A percentile compares a stretch with the other conserved stretches of the same genome.
phyloP scores from a whole-genome alignment of 2,329 filamentous ascomycete species.

The Rutstroemia sp. region DNA sequence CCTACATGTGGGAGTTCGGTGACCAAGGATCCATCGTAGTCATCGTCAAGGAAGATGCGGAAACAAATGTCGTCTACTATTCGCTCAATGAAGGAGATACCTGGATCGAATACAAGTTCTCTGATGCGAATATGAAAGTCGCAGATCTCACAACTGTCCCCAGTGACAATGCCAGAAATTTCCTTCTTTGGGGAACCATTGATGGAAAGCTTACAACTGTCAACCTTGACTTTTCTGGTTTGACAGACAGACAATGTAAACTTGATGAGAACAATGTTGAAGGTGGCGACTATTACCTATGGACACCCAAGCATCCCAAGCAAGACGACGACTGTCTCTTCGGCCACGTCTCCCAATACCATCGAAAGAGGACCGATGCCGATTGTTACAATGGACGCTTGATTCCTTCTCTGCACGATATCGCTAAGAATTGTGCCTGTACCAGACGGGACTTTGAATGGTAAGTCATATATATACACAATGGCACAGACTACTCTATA shows the following conservation, averaged over 20 bases:
- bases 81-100: conserved; percentile 72
- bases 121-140: conserved; percentile 62
- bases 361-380: conserved; percentile 75
- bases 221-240: conserved; percentile 81
- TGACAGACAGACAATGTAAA: conserved; percentile 67
- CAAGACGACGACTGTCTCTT: conserved; percentile 80
- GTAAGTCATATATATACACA: conserved; percentile 41
- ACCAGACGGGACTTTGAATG: conserved; percentile 87
- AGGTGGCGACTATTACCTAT: conserved; percentile 72
- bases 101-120: conserved; percentile 73
- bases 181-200: conserved; percentile 73
- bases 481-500: neutral
- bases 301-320: conserved; percentile 79
- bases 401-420: conserved; percentile 63
- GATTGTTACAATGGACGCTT: conserved; percentile 76
- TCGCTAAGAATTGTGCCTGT: conserved; percentile 72
- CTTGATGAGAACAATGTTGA: conserved; percentile 54
- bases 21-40: conserved; percentile 92
- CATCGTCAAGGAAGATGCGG: conserved; percentile 65
- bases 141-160: conserved; percentile 80
- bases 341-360: conserved; percentile 80
- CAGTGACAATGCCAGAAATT: conserved; percentile 84
- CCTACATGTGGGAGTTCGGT: conserved; percentile 89
- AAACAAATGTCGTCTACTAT: conserved; percentile 66
- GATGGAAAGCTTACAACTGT: conserved; percentile 59